Percentiles rank a stretch among this genome's conserved stretches.
phyloP scores from a whole-genome alignment of 2,329 filamentous ascomycete species.

The Tolypocladium endophyticum region DNA sequence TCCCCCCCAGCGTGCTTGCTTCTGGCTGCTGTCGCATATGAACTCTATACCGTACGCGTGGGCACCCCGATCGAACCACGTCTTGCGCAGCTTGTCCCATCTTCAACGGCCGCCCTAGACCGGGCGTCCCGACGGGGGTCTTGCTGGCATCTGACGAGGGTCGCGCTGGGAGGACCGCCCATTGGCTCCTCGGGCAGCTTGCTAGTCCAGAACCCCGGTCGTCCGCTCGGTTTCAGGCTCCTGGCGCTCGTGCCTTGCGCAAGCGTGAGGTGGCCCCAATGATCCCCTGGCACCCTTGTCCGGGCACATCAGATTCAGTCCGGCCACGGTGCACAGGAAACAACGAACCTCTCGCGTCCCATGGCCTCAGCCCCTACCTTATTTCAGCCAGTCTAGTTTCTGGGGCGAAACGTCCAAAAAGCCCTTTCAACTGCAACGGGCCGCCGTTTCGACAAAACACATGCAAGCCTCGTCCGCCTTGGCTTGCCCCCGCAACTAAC shows the following conservation, averaged over 20 bases:
- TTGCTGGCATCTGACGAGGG: not conserved
- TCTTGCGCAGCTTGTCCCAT: not conserved
- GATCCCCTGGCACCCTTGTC: not conserved
- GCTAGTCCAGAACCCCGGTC: not conserved
- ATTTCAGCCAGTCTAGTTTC: not conserved
- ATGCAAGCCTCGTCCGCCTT: not conserved
- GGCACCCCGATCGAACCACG: not conserved
- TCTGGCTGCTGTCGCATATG: not conserved
- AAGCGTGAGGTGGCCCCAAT: not conserved
- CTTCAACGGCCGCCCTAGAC: not conserved
- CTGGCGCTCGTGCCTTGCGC: not conserved
- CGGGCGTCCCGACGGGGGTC: no score
- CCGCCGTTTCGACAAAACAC: not conserved
- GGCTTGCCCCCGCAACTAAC: not conserved
- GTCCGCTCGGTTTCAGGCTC: not conserved
- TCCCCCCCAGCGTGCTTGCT: not conserved
- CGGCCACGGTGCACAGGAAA: not conserved
- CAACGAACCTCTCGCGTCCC: not conserved
- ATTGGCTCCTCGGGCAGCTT: not conserved
- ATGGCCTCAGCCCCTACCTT: not conserved
- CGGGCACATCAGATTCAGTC: not conserved
- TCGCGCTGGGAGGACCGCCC: not conserved
- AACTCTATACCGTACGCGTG: not conserved
- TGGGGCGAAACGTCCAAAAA: not conserved
- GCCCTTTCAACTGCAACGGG: not conserved